A percentile compares a stretch with the other conserved stretches of the same genome.
Conservation (phyloP, 2,329 filamentous ascomycete genomes). For the Didymellaceae sp. region DNA sequence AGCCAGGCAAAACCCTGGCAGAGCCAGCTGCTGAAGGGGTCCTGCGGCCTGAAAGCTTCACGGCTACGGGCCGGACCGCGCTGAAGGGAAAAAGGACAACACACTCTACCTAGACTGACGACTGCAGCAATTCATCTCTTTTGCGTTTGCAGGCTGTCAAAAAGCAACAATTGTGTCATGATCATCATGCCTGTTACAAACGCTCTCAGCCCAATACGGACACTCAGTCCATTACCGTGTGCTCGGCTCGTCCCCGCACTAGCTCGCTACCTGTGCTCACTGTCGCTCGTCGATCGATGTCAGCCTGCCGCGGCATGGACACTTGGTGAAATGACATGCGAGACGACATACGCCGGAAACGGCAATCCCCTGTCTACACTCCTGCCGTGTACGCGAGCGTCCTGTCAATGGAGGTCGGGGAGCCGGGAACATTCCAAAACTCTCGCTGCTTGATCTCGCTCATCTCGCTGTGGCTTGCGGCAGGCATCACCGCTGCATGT, state of each 20-base stretch:
- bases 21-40: conserved; percentile 11
- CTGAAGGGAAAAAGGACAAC: not conserved
- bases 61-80: conserved; percentile 24
- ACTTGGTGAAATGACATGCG: conserved; percentile 4
- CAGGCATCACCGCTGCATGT: conserved; percentile 28
- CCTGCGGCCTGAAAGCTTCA: conserved; percentile 10
- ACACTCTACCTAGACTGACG: not conserved
- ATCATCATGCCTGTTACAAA: conserved; percentile 6
- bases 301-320: not conserved
- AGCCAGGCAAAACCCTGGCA: too few species aligned
- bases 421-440: conserved; percentile 6
- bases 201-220: conserved; percentile 1
- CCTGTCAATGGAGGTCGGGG: conserved; percentile 7
- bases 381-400: not conserved
- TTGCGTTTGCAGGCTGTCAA: not conserved
- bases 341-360: not conserved
- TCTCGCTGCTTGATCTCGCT: conserved; percentile 10
- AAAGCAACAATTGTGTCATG: not conserved
- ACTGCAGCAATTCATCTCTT: not conserved
- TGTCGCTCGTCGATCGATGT: conserved; percentile 8
- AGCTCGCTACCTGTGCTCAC: conserved; percentile 12
- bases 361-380: conserved; percentile 1
- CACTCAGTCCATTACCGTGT: conserved; percentile 10
- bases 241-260: conserved; percentile 17
- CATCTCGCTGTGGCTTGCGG: conserved; percentile 8